Evolutionary conservation across 78 protist species (phyloP).

Genomic region (Anaeramoeba ignava): DNA sequence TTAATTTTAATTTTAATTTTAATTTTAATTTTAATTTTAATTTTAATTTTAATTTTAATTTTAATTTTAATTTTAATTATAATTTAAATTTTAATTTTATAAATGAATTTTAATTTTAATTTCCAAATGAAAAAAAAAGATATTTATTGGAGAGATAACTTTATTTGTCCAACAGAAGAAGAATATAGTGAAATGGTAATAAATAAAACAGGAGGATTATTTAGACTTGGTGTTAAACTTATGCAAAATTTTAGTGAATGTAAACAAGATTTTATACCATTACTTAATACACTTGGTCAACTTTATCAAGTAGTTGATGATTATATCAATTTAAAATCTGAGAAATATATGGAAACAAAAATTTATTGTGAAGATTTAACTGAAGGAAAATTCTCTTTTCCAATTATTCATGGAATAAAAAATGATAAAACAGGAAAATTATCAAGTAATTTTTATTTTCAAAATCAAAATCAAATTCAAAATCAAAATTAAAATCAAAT

Average conservation of each 20-base stretch:
- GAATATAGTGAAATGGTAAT: slow-evolving; percentile 60
- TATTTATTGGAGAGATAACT: slow-evolving; percentile 66
- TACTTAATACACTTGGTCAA: slow-evolving; percentile 55
- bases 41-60: too few species aligned
- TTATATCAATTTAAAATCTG: slow-evolving; percentile 58
- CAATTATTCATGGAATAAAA: slow-evolving; percentile 59
- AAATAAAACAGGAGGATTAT: slow-evolving; percentile 66
- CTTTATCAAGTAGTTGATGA: slow-evolving; percentile 83
- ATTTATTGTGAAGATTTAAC: slow-evolving; percentile 65
- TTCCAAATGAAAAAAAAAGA: too few species aligned
- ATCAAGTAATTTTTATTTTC: too few species aligned
- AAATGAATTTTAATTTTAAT: too few species aligned
- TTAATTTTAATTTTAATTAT: too few species aligned
- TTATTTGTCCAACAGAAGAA: slow-evolving; percentile 55
- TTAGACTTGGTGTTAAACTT: slow-evolving; percentile 53
- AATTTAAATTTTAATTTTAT: too few species aligned
- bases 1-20: too few species aligned
- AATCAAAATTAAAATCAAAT: too few species aligned
- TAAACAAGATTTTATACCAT: slow-evolving; percentile 33
- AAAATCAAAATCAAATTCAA: too few species aligned
- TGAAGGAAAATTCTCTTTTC: slow-evolving; percentile 85
- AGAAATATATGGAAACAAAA: slow-evolving; percentile 39
- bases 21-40: too few species aligned
- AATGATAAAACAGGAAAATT: too few species aligned
- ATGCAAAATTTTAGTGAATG: slow-evolving; percentile 39